phyloP scores from a whole-genome alignment of 805 yeast genomes.

The Wickerhamiella kurtzmanii region DNA sequence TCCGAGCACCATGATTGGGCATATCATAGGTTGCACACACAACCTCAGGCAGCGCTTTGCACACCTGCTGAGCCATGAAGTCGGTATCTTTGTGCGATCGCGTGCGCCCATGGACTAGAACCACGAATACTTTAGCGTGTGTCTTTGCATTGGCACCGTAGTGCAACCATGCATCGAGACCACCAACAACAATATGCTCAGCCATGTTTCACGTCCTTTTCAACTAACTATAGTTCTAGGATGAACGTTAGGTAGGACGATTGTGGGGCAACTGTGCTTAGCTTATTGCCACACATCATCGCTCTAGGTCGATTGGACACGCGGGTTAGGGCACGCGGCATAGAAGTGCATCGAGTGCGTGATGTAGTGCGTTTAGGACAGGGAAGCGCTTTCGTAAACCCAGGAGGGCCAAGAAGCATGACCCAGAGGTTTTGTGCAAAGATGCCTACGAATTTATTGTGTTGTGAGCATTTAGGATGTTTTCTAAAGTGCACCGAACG shows the following conservation, averaged over 20 bases:
- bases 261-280: too few relatives aligned
- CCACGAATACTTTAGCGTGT: constrained; percentile 26
- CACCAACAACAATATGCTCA: constrained; percentile 28
- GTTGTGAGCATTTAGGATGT: too few relatives aligned
- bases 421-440: too few relatives aligned
- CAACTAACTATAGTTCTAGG: neutral
- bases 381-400: neutral
- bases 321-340: too few relatives aligned
- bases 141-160: constrained; percentile 25
- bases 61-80: constrained; percentile 25
- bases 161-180: constrained; percentile 33
- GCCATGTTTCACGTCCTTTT: constrained; percentile 7
- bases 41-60: constrained; percentile 11
- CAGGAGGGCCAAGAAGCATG: too few relatives aligned
- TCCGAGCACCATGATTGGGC: constrained; percentile 44
- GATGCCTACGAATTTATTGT: too few relatives aligned
- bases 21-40: constrained; percentile 40
- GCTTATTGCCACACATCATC: too few relatives aligned
- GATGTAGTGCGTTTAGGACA: neutral
- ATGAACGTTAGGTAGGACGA: too few relatives aligned
- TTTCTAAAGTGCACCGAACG: too few relatives aligned
- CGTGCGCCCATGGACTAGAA: constrained; percentile 36
- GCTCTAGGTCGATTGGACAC: too few relatives aligned
- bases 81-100: constrained; percentile 30
- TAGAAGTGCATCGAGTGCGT: too few relatives aligned